phyloP scores from a whole-genome alignment of 129 eudicot species.

The Silybum marianum region DNA sequence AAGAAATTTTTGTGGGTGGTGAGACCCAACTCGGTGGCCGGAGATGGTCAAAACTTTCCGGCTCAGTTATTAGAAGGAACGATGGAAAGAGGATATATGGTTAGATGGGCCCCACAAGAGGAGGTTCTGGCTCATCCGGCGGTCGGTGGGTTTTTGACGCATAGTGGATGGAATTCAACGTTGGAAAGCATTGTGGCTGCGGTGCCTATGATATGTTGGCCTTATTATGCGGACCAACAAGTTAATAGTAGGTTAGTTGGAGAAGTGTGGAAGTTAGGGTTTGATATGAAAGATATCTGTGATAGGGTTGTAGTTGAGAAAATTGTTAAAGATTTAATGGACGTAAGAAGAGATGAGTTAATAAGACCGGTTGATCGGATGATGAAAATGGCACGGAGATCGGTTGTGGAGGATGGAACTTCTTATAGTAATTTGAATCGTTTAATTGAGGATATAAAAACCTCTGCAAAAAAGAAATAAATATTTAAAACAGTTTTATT shows the following conservation, averaged over 20 bases:
- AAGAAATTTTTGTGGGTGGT: constrained; percentile 58
- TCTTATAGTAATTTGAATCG: constrained; percentile 40
- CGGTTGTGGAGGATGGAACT: constrained; percentile 47
- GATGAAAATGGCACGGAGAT: constrained; percentile 39
- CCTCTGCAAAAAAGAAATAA: constrained; percentile 3
- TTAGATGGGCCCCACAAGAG: constrained; percentile 82
- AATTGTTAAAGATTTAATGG: constrained; percentile 63
- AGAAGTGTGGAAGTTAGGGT: constrained; percentile 66
- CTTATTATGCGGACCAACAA: constrained; percentile 54
- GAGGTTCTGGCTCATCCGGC: constrained; percentile 60
- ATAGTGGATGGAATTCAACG: constrained; percentile 83
- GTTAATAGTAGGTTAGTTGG: constrained; percentile 61
- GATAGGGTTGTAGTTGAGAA: constrained; percentile 50
- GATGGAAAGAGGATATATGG: constrained; percentile 53
- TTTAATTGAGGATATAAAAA: constrained; percentile 43
- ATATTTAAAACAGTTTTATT: neutral
- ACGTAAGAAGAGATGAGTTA: constrained; percentile 42
- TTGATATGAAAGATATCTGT: constrained; percentile 74
- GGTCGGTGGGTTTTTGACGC: constrained; percentile 60
- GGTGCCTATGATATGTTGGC: constrained; percentile 85
- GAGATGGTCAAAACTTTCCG: constrained; percentile 33
- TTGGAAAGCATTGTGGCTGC: constrained; percentile 68
- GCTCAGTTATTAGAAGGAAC: constrained; percentile 39
- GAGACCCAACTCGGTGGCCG: constrained; percentile 43
- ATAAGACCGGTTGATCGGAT: constrained; percentile 32